Evolutionary conservation across 2,329 filamentous ascomycete genomes (phyloP).

Genomic region (Hirsutella thompsonii): DNA sequence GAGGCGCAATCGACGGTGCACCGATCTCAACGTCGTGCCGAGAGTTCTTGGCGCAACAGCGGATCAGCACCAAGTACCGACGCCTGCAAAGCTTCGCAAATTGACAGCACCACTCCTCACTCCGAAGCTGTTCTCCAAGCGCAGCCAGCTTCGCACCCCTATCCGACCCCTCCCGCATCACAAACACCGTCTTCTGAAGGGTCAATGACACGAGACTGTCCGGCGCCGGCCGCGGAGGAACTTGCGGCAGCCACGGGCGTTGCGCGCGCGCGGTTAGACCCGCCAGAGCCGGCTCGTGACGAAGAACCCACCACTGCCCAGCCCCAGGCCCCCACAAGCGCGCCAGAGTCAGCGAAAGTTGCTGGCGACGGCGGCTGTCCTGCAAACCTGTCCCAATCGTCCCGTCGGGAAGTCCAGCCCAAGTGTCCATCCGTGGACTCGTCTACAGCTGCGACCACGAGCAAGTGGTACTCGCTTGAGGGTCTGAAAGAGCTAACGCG

Average conservation of each 20-base stretch:
- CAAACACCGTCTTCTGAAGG: conserved; percentile 25
- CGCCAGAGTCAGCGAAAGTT: conserved; percentile 1
- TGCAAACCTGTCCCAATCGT: conserved; percentile 1
- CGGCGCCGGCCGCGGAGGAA: conserved; percentile 11
- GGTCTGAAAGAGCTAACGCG: conserved; percentile 82
- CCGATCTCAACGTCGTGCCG: conserved; percentile 14
- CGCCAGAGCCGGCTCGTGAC: conserved; percentile 1
- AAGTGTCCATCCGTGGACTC: conserved; percentile 33
- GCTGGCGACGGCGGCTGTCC: not conserved
- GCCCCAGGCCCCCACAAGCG: conserved; percentile 1
- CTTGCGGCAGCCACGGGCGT: conserved; percentile 10
- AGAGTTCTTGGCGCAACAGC: conserved; percentile 14
- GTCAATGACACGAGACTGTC: conserved; percentile 16
- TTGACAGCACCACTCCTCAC: conserved; percentile 10
- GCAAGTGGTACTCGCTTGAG: conserved; percentile 50
- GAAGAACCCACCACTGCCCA: conserved; percentile 2
- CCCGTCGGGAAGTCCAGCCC: conserved; percentile 17
- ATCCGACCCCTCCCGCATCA: conserved; percentile 47
- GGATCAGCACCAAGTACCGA: conserved; percentile 3
- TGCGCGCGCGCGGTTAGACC: conserved; percentile 5
- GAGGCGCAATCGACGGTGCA: conserved; percentile 18
- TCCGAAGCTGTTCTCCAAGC: conserved; percentile 10
- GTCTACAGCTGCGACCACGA: conserved; percentile 23
- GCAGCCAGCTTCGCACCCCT: conserved; percentile 20
- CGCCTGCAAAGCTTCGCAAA: conserved; percentile 3